Percentiles rank a stretch among this genome's conserved stretches.
Evolutionary conservation across 2,329 filamentous ascomycete species (phyloP).

Genomic region (Monilinia fructicola): DNA sequence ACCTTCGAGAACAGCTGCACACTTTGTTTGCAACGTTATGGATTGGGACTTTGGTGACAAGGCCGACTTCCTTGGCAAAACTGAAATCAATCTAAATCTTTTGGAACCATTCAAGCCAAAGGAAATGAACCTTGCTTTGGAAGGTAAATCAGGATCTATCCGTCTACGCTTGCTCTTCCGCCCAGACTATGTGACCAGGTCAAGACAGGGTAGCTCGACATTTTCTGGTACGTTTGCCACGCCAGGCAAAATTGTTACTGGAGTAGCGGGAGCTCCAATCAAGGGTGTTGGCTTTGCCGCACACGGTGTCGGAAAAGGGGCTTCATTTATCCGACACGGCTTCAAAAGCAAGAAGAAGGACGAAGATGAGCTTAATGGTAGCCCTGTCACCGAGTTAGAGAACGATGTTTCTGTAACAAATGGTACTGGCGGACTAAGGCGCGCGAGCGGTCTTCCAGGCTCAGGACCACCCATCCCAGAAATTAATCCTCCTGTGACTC

Average conservation of each 20-base stretch:
- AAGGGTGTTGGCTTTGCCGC: slow-evolving; percentile 81
- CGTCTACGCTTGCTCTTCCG: slow-evolving; percentile 87
- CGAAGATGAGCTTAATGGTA: slow-evolving; percentile 35
- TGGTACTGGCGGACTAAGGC: slow-evolving; percentile 32
- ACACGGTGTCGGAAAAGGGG: slow-evolving; percentile 72
- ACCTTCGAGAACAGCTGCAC: slow-evolving; percentile 78
- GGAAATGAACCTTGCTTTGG: slow-evolving; percentile 71
- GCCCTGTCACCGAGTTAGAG: slow-evolving; percentile 43
- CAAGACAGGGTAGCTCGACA: slow-evolving; percentile 85
- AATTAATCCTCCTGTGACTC: slow-evolving; percentile 31
- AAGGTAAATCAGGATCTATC: slow-evolving; percentile 85
- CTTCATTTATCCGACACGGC: slow-evolving; percentile 84
- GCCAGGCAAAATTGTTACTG: slow-evolving; percentile 83
- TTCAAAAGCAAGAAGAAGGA: slow-evolving; percentile 71
- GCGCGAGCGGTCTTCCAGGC: slow-evolving; percentile 27
- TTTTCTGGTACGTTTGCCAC: slow-evolving; percentile 87
- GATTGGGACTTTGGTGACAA: slow-evolving; percentile 98
- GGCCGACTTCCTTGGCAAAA: slow-evolving; percentile 81
- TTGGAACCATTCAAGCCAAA: slow-evolving; percentile 83
- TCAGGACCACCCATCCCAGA: slow-evolving; percentile 22
- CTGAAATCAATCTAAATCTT: slow-evolving; percentile 71
- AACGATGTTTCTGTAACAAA: slow-evolving; percentile 43
- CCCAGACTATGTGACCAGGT: slow-evolving; percentile 83
- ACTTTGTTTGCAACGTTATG: slow-evolving; percentile 80
- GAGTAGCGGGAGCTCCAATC: slow-evolving; percentile 82